Evolutionary conservation across 495 filamentous ascomycete species (phyloP), one percentile per base, ranked within the genome.

Genomic region (Penicillium cataractarum): DNA sequence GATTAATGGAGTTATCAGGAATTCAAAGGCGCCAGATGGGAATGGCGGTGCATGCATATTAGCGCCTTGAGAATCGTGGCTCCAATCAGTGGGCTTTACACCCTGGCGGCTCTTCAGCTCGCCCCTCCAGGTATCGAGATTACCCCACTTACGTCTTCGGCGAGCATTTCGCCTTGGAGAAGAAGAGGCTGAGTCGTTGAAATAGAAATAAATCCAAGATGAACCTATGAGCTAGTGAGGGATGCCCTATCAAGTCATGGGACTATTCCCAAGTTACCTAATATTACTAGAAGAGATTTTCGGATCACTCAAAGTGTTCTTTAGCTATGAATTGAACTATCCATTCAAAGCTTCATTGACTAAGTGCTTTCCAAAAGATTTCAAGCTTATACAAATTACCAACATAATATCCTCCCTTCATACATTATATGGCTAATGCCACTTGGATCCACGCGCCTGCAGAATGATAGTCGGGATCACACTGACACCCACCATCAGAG

Each of bases 401-500:
- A 2, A 12, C 42, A 0, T 21, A 19, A 3, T 22, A 46, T 3
- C 2, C 21, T 24, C 3, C 19, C 40, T 0, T 22, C 19, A 24
- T 46, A 6, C 21, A 22, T 6, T 24, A 46, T 19, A 2, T 12
- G 42, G 9, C n/a, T 27, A 61, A 37, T 65, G 72, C 73, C 73
- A 76, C 8, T 50, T 40, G 3, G 61, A 49, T 21, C 76, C 76
- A 37, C 62, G 60, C 68, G 63, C 76, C 24, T 82, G 79, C 44
- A 82, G 52, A 7, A 76, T 24, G 1, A 80, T 55, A 1, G 79
- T 80, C 2, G 82, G 81, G n/a, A 82, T 62, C 3, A 84, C 71
- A 64, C 78, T 80, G 19, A 78, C 71, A 54, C 44, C 78, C 24
- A 83, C 63, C 26, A 84, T 75, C 22, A 84, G 35, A 5, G 72